Evolutionary conservation across 2,329 filamentous ascomycete genomes (phyloP).

Genomic region (Alternaria brassicae): DNA sequence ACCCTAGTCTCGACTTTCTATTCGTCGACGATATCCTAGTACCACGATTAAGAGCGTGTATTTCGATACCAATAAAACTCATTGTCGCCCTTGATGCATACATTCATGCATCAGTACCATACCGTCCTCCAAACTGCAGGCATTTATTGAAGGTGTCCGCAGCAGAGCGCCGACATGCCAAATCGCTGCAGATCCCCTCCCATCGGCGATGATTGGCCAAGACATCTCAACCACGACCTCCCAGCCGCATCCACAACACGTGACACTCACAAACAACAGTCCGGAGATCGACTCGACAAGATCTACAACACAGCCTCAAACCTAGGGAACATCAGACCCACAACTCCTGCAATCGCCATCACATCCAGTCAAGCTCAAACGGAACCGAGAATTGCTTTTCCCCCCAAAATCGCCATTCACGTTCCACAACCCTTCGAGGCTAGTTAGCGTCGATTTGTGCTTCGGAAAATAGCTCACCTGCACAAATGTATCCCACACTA

Average conservation of each 20-base stretch:
- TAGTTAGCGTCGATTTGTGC: background rate
- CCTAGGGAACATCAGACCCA: background rate
- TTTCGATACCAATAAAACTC: background rate
- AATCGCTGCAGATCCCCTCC: background rate
- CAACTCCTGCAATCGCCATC: slow-evolving; percentile 1
- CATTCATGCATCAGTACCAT: too few species aligned
- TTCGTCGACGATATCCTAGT: background rate
- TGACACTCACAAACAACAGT: background rate
- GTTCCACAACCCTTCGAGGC: background rate
- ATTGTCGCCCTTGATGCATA: background rate
- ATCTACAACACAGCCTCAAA: background rate
- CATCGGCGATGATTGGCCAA: background rate
- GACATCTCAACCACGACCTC: background rate
- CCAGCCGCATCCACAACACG: background rate
- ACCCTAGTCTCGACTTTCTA: background rate
- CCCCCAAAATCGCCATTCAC: background rate
- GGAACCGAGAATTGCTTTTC: background rate
- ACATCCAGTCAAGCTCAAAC: background rate
- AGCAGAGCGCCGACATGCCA: background rate
- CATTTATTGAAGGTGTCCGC: background rate
- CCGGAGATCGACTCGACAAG: background rate
- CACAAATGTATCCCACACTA: background rate
- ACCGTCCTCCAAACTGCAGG: background rate
- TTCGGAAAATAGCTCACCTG: slow-evolving; percentile 1
- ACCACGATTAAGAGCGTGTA: background rate